phyloP scores from a whole-genome alignment of 1,284 basidiomycete species.

The Cystobasidium pallidum region DNA sequence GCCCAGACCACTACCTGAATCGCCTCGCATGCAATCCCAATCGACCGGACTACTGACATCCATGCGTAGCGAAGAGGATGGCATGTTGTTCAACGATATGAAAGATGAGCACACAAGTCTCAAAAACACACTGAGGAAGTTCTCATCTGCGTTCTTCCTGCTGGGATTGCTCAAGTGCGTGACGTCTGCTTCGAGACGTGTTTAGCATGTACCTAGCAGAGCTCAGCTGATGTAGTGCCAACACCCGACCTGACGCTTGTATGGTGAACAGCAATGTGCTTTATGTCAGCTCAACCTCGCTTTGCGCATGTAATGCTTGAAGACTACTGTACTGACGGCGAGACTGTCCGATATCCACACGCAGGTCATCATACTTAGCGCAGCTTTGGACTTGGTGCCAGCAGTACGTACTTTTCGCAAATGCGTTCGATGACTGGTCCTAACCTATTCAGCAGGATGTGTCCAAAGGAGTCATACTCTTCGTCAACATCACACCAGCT shows the following conservation, averaged over 20 bases:
- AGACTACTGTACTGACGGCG: too few relatives aligned
- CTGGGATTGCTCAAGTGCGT: slow-evolving; percentile 56
- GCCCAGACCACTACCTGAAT: neutral
- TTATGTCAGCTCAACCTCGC: slow-evolving; percentile 56
- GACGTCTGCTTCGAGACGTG: too few relatives aligned
- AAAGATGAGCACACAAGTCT: neutral
- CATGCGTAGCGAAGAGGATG: neutral
- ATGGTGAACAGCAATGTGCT: slow-evolving; percentile 53
- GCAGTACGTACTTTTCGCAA: slow-evolving; percentile 62
- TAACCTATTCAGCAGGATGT: slow-evolving; percentile 28
- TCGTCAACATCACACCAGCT: slow-evolving; percentile 58
- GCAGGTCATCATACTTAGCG: slow-evolving; percentile 94
- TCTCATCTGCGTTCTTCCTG: slow-evolving; percentile 53
- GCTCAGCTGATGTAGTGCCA: too few relatives aligned
- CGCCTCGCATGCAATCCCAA: neutral
- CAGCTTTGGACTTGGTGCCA: slow-evolving; percentile 91
- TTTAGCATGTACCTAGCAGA: too few relatives aligned
- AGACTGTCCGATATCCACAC: slow-evolving; percentile 47
- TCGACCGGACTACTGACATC: neutral
- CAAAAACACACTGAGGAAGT: slow-evolving; percentile 3
- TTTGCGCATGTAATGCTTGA: too few relatives aligned
- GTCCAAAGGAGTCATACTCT: slow-evolving; percentile 73
- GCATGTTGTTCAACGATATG: neutral
- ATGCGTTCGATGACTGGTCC: too few relatives aligned
- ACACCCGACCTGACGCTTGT: neutral